These are phyloP conservation scores for Hypericum androsaemum DNA, from an alignment of 345 rosid genomes.

Conservation along the genomic window DNA sequence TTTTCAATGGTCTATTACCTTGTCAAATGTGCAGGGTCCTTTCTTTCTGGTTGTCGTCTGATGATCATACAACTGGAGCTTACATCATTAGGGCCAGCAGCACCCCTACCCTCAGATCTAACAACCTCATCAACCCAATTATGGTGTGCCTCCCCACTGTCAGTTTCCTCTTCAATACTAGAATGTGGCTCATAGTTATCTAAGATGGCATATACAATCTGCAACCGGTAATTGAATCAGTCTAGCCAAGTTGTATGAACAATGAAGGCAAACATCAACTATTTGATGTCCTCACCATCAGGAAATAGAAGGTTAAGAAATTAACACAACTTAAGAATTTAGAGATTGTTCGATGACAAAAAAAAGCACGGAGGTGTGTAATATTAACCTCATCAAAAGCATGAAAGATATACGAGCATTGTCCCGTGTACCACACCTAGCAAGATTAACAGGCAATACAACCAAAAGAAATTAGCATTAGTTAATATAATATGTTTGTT, in stretches of 20 bases:
- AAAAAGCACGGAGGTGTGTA: constrained; percentile 4
- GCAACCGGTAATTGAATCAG: constrained; percentile 8
- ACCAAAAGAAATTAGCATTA: not conserved
- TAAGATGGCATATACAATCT: constrained; percentile 68
- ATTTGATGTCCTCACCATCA: not conserved
- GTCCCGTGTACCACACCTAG: constrained; percentile 90
- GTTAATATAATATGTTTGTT: no score
- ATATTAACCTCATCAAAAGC: constrained; percentile 70
- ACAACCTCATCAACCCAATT: constrained; percentile 97
- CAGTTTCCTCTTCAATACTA: constrained; percentile 32
- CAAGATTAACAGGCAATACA: constrained; percentile 11
- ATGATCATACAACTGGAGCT: constrained; percentile 43
- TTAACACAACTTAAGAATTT: not conserved
- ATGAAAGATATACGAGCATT: constrained; percentile 61
- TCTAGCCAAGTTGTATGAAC: no score
- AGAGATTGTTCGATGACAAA: not conserved
- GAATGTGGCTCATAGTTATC: constrained; percentile 65
- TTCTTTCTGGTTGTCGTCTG: constrained; percentile 56
- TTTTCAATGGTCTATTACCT: constrained; percentile 30
- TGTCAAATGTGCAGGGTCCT: constrained; percentile 70
- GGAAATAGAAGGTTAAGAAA: not conserved
- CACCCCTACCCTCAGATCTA: constrained; percentile 76
- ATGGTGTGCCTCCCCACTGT: constrained; percentile 55
- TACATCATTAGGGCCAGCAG: constrained; percentile 26
- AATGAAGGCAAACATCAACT: no score